phyloP scores from a whole-genome alignment of 768 basidiomycete species.

The Strobilomyces confusus region DNA sequence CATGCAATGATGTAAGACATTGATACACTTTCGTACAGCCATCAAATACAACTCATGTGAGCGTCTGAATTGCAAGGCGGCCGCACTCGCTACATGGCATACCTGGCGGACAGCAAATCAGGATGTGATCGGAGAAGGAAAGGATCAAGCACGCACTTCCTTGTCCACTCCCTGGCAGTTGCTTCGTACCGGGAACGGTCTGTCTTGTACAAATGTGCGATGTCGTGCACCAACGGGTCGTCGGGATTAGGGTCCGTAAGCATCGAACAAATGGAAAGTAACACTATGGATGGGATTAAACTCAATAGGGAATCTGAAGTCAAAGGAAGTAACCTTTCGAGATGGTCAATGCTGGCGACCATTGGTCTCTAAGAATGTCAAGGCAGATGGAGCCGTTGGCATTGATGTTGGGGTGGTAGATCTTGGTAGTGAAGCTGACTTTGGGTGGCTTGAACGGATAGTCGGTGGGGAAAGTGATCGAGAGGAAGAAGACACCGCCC shows the following conservation, averaged over 20 bases:
- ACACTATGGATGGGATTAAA: conserved; percentile 45
- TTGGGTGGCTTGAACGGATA: conserved; percentile 99
- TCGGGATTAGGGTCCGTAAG: conserved; percentile 99
- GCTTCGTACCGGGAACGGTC: conserved; percentile 96
- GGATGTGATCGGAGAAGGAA: neutral
- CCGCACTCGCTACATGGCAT: conserved; percentile 49
- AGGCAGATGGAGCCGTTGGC: conserved; percentile 98
- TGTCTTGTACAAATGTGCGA: conserved; percentile 99
- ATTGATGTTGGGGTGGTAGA: conserved; percentile 99
- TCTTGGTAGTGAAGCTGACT: conserved; percentile 99
- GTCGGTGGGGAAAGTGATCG: conserved; percentile 91
- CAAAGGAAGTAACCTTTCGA: conserved; percentile 76
- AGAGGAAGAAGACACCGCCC: conserved; percentile 98
- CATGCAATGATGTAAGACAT: conserved; percentile 31
- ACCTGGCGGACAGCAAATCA: conserved; percentile 26
- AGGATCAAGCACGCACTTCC: conserved; percentile 69
- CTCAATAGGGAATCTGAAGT: neutral
- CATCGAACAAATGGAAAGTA: conserved; percentile 99
- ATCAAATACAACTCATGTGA: conserved; percentile 29
- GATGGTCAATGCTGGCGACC: conserved; percentile 98
- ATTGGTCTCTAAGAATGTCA: conserved; percentile 97
- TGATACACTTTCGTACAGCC: conserved; percentile 32
- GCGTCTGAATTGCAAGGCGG: conserved; percentile 20
- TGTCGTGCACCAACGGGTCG: conserved; percentile 97
- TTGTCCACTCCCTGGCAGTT: conserved; percentile 98